phyloP scores from a whole-genome alignment of 768 basidiomycete species.

The Leccinellum albellum region DNA sequence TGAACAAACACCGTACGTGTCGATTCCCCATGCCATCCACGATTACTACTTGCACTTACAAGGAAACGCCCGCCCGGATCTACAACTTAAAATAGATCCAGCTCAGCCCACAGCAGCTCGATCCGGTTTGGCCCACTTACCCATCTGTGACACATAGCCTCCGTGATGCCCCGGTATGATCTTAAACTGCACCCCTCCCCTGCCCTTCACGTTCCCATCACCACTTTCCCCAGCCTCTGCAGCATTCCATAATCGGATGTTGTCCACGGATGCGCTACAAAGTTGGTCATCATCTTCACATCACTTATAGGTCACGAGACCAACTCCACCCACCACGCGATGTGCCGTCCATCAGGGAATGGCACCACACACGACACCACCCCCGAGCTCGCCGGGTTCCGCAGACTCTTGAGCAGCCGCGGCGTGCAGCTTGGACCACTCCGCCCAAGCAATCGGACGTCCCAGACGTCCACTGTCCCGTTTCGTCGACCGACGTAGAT shows the following conservation, averaged over 20 bases:
- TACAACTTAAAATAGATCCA: slow-evolving; percentile 53
- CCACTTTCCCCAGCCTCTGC: slow-evolving; percentile 68
- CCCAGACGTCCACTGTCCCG: slow-evolving; percentile 91
- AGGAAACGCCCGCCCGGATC: slow-evolving; percentile 83
- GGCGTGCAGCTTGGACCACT: slow-evolving; percentile 64
- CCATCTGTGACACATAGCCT: slow-evolving; percentile 87
- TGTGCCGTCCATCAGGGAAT: slow-evolving; percentile 88
- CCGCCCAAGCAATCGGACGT: slow-evolving; percentile 76
- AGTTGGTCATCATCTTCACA: slow-evolving; percentile 20
- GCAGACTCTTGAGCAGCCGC: slow-evolving; percentile 72
- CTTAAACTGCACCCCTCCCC: slow-evolving; percentile 81
- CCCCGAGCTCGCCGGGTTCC: slow-evolving; percentile 85
- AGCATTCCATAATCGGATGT: slow-evolving; percentile 91
- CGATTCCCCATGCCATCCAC: slow-evolving; percentile 91
- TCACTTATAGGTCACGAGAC: slow-evolving; percentile 8
- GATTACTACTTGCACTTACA: slow-evolving; percentile 88
- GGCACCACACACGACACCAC: slow-evolving; percentile 88
- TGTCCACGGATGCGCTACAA: slow-evolving; percentile 83
- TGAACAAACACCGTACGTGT: slow-evolving; percentile 89
- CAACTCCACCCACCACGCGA: slow-evolving; percentile 68
- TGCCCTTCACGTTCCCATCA: slow-evolving; percentile 58
- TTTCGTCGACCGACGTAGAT: slow-evolving; percentile 90
- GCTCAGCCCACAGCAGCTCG: slow-evolving; percentile 24
- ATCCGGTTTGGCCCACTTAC: slow-evolving; percentile 48
- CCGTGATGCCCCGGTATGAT: slow-evolving; percentile 96